Evolutionary conservation across 1,284 basidiomycete genomes (phyloP), one percentile per base, ranked within the genome.

Genomic region (Psilocybe mexicana): DNA sequence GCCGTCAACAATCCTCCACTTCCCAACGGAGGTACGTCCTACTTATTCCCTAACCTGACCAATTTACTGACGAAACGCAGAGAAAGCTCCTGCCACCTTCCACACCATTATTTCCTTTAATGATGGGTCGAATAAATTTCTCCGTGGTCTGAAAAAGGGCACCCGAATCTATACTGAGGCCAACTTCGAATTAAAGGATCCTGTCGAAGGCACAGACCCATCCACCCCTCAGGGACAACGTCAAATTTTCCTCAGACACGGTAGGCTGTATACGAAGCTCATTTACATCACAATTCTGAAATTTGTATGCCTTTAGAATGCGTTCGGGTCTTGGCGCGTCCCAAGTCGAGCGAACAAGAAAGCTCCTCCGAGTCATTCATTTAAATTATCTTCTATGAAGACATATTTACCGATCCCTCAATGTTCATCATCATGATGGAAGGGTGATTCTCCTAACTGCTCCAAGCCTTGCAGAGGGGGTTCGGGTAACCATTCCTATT

Each of bases 171-270:
- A 86, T 62, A 89, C 89, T 18, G 91, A 93, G 68, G 85, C 90
- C 30, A 80, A 78, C 64, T 91, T 81, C 58, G 90, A 92, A 69
- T 70, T 92, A 26, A 82, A 86, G 43, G 90, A 93, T 61, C 80
- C 89, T 6, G 86, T 88, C 49, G 69, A 78, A 4, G 76, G 73
- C 46, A 81, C 87, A 7, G 87, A 90, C 52, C 79, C 88, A 2
- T 73, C 79, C 47, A 82, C 86, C 0, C 81, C 85, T 28, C 78
- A 84, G 58, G 87, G 85, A 1, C 90, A 91, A 68, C 83, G 88
- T 35, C 90, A 92, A 69, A 88, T 93, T 57, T 89, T 92, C 74
- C 76, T 92, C 44, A 79, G 81, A 65, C 90, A 92, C 61, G 90
- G 90, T 90, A 59, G 43, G 79, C 65, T 36, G 10, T 8, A n/a